Evolutionary conservation across 139 green algal genomes (phyloP).

Genomic region (Ettlia oleoabundans): DNA sequence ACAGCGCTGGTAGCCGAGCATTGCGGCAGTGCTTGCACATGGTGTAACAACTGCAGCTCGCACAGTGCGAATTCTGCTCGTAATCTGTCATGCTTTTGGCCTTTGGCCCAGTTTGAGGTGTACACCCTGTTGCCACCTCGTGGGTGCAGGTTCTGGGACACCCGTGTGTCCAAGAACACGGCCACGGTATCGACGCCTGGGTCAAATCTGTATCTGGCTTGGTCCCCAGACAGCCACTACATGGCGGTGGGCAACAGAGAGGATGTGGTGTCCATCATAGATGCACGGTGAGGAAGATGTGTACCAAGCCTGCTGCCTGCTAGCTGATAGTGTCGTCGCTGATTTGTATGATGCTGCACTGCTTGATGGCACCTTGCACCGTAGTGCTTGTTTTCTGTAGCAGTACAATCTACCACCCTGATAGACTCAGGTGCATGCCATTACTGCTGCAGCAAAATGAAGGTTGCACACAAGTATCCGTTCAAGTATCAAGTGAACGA

Average conservation of each 20-base stretch:
- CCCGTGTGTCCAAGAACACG: constrained; percentile 31
- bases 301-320: background rate
- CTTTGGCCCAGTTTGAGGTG: no score
- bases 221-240: constrained; percentile 41
- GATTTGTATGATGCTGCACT: no score
- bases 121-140: background rate
- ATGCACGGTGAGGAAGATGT: constrained; percentile 21
- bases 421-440: no score
- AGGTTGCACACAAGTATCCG: constrained; percentile 35
- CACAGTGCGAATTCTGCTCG: no score
- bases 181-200: constrained; percentile 38
- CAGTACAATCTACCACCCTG: no score
- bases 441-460: constrained; percentile 29
- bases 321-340: background rate
- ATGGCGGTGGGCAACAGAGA: constrained; percentile 39
- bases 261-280: constrained; percentile 40
- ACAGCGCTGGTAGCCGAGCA: no score
- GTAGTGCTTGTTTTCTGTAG: no score
- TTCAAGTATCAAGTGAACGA: constrained; percentile 47
- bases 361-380: no score
- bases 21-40: no score
- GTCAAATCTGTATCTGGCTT: constrained; percentile 45
- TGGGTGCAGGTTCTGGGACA: constrained; percentile 45
- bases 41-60: no score
- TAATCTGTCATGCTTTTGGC: no score